A percentile compares a stretch with the other conserved stretches of the same genome.
phyloP scores from a whole-genome alignment of 306 rosid genomes.

The Gastrolobium bilobum region DNA sequence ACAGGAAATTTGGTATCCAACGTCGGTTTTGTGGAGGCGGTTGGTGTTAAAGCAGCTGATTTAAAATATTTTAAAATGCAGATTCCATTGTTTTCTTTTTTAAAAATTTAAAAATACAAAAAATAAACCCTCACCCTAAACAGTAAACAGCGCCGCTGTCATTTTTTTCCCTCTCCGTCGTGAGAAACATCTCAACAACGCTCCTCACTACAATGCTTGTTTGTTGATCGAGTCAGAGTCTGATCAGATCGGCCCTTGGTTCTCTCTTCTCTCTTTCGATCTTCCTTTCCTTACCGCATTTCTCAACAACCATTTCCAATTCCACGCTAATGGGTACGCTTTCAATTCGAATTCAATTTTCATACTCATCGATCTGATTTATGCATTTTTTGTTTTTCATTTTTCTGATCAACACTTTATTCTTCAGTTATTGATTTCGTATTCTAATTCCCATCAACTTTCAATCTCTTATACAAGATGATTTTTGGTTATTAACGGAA shows the following conservation, averaged over 20 bases:
- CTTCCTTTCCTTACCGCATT: constrained; percentile 25
- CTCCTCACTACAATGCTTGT: too few species aligned
- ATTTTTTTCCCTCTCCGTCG: too few species aligned
- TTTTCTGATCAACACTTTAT: neutral
- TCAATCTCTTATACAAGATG: constrained; percentile 17
- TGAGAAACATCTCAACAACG: too few species aligned
- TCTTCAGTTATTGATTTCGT: constrained; percentile 43
- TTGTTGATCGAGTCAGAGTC: too few species aligned
- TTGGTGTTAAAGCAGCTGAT: too few species aligned
- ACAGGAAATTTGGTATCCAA: too few species aligned
- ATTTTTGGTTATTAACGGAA: constrained; percentile 42
- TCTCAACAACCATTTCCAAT: constrained; percentile 40
- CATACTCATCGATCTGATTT: constrained; percentile 52
- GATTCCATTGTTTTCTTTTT: too few species aligned
- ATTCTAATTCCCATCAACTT: constrained; percentile 42
- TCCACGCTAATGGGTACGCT: constrained; percentile 65
- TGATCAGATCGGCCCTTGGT: constrained; percentile 49
- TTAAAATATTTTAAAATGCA: too few species aligned
- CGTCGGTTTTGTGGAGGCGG: too few species aligned
- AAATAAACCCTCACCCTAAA: too few species aligned
- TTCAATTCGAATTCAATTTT: constrained; percentile 37
- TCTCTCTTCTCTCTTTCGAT: constrained; percentile 42
- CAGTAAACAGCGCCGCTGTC: too few species aligned
- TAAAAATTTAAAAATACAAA: too few species aligned
- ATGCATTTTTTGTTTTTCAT: neutral